Evolutionary conservation across 169 alveolate species (phyloP), one percentile per base, ranked within the genome.

Genomic region (Cystoisospora suis): DNA sequence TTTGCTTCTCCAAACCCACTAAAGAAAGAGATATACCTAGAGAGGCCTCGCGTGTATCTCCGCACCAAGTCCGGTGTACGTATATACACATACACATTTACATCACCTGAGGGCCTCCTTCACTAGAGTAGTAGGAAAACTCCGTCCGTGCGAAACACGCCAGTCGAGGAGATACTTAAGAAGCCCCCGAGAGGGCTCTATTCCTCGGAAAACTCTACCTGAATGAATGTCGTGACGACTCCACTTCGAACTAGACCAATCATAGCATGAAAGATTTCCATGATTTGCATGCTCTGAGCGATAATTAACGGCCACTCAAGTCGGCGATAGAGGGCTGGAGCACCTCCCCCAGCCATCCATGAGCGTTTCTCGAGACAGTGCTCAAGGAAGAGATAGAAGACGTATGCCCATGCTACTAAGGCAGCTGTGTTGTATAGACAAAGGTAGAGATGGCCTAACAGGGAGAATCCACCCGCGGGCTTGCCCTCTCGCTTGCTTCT

Each of bases 171-270:
- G n/a, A n/a, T n/a, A n/a, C n/a, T n/a, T n/a, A n/a, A n/a, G n/a
- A n/a, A n/a, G n/a, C n/a, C n/a, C n/a, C n/a, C n/a, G n/a, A n/a
- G n/a, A n/a, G n/a, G n/a, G n/a, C n/a, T n/a, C n/a, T n/a, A n/a
- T n/a, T n/a, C n/a, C n/a, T n/a, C n/a, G n/a, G n/a, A n/a, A n/a
- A 15, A 53, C 65, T 12, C 12, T 36, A 72, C 83, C 77, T 87
- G 91, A 53, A 47, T 90, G 72, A 93, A 12, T 5, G 92, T 88
- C 23, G 88, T 88, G 59, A 58, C 27, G 29, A 59, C 88, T 65
- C 81, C 69, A 72, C 88, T 75, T 15, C 88, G 53, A 0, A 88
- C 92, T 12, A 88, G 72, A 70, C 92, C 92, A 17, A 75, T 9
- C 45, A 47, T 59, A 0, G 92, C 70, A 56, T 88, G 92, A 34